Evolutionary conservation across 257 asterid genomes (phyloP), one percentile per base, ranked within the genome.

Genomic region (Scutellaria minor): DNA sequence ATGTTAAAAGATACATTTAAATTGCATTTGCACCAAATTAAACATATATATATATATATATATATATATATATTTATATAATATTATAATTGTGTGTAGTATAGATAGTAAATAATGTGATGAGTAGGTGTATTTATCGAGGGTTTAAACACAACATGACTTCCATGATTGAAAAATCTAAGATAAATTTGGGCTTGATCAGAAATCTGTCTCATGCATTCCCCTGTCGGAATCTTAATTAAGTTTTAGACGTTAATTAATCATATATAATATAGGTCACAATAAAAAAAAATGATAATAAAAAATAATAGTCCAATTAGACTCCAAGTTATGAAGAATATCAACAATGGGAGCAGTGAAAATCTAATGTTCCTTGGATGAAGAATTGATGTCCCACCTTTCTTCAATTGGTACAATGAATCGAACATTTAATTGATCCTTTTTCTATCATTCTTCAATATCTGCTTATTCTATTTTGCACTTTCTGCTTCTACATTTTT

Each of bases 281-380:
- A 20, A 14, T 12, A 2, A 5, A 12, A n/a, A n/a, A 9, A 48
- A 48, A 5, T 12, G 4, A 7, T 5, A 53, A 53, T 7, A 51
- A 10, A 14, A 40, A 10, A 62, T 14, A 18, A 11, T 2, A 37
- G 5, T n/a, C 4, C 3, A 10, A 47, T 18, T 0, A 18, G 18
- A 66, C 24, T 56, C 14, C 5, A 7, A 56, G 12, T 37, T 44
- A 11, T 14, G 63, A 53, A 66, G 69, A 68, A 73, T 66, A 81
- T 81, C 85, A 72, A 77, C 85, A 6, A 59, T 50, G 82, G 82
- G 80, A 59, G 71, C 85, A 77, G 82, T 61, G 80, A 73, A 75
- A 58, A 81, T 81, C 85, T 68, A 81, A 5, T 42, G 47, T n/a
- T 12, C 71, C 71, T 73, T 47, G 84, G 61, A 76, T 24, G 12